These are phyloP conservation scores for Candida quercuum DNA, from an alignment of 805 yeast genomes.

Conservation along the genomic window DNA sequence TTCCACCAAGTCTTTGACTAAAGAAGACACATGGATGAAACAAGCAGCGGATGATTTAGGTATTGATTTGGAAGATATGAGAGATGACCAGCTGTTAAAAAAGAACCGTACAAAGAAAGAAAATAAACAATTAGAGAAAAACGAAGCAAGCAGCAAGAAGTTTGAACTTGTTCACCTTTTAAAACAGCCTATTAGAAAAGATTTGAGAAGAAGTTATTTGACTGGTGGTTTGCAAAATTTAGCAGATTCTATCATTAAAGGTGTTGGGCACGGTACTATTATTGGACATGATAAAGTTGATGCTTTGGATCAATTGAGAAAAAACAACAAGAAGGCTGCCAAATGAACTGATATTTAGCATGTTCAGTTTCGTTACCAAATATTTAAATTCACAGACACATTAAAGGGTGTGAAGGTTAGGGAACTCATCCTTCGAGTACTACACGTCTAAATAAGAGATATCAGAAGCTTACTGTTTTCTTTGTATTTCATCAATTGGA, in stretches of 20 bases:
- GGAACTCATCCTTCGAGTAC: no score
- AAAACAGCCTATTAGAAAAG: conserved; percentile 50
- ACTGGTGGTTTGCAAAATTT: conserved; percentile 75
- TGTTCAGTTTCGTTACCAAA: no score
- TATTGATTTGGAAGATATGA: conserved; percentile 63
- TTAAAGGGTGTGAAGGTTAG: no score
- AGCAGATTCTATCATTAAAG: conserved; percentile 70
- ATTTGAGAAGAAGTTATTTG: conserved; percentile 63
- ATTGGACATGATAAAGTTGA: conserved; percentile 64
- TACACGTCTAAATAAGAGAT: no score
- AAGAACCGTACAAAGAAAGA: conserved; percentile 55
- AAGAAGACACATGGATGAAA: conserved; percentile 76
- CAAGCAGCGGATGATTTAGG: conserved; percentile 95
- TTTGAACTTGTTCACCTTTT: conserved; percentile 51
- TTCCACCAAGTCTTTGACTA: conserved; percentile 50
- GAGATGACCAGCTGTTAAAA: conserved; percentile 62
- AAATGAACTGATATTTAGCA: background rate
- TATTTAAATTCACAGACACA: no score
- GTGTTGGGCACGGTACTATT: conserved; percentile 59
- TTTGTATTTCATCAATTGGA: no score
- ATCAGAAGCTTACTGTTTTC: no score
- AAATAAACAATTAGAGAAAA: conserved; percentile 46
- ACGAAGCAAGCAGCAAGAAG: conserved; percentile 40
- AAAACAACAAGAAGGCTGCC: conserved; percentile 5
- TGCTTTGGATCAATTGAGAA: conserved; percentile 60